Conservation (phyloP, 1,284 basidiomycete species). For the Boletellus sp. region DNA sequence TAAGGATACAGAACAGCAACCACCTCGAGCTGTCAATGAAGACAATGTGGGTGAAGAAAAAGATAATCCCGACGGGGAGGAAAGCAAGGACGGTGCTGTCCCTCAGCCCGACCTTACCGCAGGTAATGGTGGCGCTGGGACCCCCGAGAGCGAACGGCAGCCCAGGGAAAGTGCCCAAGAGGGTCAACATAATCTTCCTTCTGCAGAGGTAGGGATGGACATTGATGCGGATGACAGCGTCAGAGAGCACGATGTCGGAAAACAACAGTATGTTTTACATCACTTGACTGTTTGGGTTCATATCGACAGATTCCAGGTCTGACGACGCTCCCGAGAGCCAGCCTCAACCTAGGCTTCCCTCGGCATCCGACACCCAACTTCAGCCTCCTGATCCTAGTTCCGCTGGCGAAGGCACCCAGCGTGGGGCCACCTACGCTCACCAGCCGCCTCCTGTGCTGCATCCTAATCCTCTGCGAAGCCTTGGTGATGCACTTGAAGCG, state of each 20-base stretch:
- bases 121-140: slow-evolving; percentile 32
- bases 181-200: slow-evolving; percentile 18
- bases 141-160: slow-evolving; percentile 18
- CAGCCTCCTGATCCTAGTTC: slow-evolving; percentile 33
- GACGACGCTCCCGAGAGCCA: slow-evolving; percentile 8
- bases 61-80: slow-evolving; percentile 28
- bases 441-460: slow-evolving; percentile 33
- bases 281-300: not conserved
- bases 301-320: slow-evolving; percentile 5
- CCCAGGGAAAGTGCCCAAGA: slow-evolving; percentile 18
- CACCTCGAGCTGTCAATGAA: slow-evolving; percentile 19
- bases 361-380: slow-evolving; percentile 13
- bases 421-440: slow-evolving; percentile 44
- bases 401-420: slow-evolving; percentile 41
- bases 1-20: slow-evolving; percentile 16
- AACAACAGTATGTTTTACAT: slow-evolving; percentile 31
- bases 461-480: slow-evolving; percentile 70
- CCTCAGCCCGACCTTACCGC: slow-evolving; percentile 42
- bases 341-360: slow-evolving; percentile 3
- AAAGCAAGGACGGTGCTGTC: slow-evolving; percentile 29
- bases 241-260: slow-evolving; percentile 13
- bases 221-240: slow-evolving; percentile 26
- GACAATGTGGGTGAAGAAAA: slow-evolving; percentile 17
- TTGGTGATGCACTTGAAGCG: slow-evolving; percentile 85
- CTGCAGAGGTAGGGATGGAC: slow-evolving; percentile 14